Evolutionary conservation across 1,139 yeast species (phyloP), one percentile per base, ranked within the genome.

Genomic region (Suhomyces bokatorum): DNA sequence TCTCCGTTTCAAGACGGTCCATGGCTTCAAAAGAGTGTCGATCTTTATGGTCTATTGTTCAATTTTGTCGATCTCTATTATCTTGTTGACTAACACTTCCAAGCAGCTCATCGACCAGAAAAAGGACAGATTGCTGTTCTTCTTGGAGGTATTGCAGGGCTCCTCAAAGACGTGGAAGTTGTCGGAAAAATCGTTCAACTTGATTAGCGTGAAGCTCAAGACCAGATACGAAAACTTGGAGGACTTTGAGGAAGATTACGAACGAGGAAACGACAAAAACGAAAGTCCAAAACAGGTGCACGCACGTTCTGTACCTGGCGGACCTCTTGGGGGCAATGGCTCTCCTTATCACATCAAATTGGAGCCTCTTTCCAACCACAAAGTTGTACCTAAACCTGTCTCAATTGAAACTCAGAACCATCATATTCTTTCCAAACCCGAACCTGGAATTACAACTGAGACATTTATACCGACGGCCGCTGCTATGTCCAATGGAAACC

Each of bases 11-110:
- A 60, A 64, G 48, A 57, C 53, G 37, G 63, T 63, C 2, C 78
- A 76, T 56, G 80, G 80, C 1, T 64, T 66, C 31, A 60, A 67
- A 33, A 61, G 73, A 45, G 71, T 72, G 3, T 75, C 80, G 1
- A 69, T 75, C 2, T 71, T 75, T 47, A 73, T 76, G 44, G 77
- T 76, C 0, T 76, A 76, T 50, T 71, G 79, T 46, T 67, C 75
- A 16, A 75, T 77, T 53, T 62, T 77, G 40, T 69, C 78, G 7
- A 66, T 76, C 3, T 75, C 80, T 1, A 71, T 75, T 20, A 65
- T 76, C 13, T 55, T 75, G 26, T 66, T 76, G 45, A 67, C 75
- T 6, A 66, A 67, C 39, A 60, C 67, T 13, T 62, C 60, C 43
- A 59, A 59, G 28, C 63, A 58, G 37, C 50, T 63, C 34, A 57